Base-by-base conservation (phyloP, 805 yeast genomes). In the Suhomyces vadensis region DNA sequence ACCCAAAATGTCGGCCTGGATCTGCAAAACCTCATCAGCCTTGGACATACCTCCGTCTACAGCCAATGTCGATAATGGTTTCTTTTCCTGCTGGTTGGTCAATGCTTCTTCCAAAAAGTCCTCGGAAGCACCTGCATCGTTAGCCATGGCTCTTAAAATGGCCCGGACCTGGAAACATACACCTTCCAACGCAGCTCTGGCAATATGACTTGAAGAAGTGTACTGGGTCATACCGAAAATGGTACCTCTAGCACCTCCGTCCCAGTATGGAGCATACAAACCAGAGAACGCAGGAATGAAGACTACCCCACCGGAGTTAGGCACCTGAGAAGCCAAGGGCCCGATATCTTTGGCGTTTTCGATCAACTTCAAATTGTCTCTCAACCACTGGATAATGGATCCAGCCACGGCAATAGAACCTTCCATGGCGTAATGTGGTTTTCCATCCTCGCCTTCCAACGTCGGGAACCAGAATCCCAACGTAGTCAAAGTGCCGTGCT, bases 341-440 rank as follows among this genome's bases (percentile, higher is more conserved):
- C 96, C 97, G 49, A 92, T 82, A 64, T 91, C 96, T 53, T 85
- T 83, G 5, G 96, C 87, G 46, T 81, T 79, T 55, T 81, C 82
- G 55, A 91, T 87, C 58, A 91, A 70, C 53, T 86, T 85, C 68
- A 91, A 77, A 69, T 90, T 90, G 67, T 91, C 96, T 60, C 96
- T 77, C 54, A 92, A 77, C 96, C 97, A 91, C 68, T 88, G 95
- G 52, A 91, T 88, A 54, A 86, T 87, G 7, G 95, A 83, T 23
- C 98, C 97, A 17, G 97, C 97, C 42, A 90, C 97, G 3, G 97
- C 95, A 57, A 92, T 87, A 6, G 97, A 89, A 41, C 98, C 98
- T 68, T 91, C 98, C 41, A 91, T 71, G 9, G 97, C 97, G 66
- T 80, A 91, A 52, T 85, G 89, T 5, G 97, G 95, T 54, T 75